These are phyloP conservation scores for Amniculicola lignicola DNA, from an alignment of 495 filamentous ascomycete species.

Conservation along the genomic window DNA sequence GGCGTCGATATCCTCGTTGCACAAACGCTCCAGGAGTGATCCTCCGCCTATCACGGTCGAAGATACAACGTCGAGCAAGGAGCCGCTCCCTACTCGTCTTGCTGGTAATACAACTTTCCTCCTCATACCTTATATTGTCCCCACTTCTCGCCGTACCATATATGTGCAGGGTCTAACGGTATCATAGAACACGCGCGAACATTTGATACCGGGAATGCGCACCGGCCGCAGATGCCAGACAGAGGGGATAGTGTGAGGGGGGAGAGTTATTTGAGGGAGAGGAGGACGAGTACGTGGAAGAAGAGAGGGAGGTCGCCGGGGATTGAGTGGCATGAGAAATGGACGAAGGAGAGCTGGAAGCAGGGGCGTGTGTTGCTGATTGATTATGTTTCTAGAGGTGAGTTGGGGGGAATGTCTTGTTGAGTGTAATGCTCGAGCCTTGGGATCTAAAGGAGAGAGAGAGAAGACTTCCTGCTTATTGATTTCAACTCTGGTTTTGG, in stretches of 20 bases:
- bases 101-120: slow-evolving; percentile 8
- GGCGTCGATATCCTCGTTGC: no score
- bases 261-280: not conserved
- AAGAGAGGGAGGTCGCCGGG: slow-evolving; percentile 27
- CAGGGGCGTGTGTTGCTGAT: slow-evolving; percentile 39
- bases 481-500: no score
- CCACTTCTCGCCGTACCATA: no score
- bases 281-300: slow-evolving; percentile 19
- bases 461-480: no score
- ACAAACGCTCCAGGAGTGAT: slow-evolving; percentile 25
- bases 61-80: slow-evolving; percentile 21
- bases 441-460: not conserved
- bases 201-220: slow-evolving; percentile 8
- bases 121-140: no score
- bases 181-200: slow-evolving; percentile 3
- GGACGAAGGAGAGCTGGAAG: slow-evolving; percentile 36
- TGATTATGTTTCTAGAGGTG: slow-evolving; percentile 36
- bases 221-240: no score
- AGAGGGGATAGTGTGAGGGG: no score
- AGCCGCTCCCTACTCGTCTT: slow-evolving; percentile 3
- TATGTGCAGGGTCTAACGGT: no score
- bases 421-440: not conserved
- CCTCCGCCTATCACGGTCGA: slow-evolving; percentile 33
- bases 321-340: slow-evolving; percentile 37
- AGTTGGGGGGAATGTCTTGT: not conserved